These are phyloP conservation scores for Cruciata laevipes DNA, from an alignment of 257 asterid species.

Conservation along the genomic window DNA sequence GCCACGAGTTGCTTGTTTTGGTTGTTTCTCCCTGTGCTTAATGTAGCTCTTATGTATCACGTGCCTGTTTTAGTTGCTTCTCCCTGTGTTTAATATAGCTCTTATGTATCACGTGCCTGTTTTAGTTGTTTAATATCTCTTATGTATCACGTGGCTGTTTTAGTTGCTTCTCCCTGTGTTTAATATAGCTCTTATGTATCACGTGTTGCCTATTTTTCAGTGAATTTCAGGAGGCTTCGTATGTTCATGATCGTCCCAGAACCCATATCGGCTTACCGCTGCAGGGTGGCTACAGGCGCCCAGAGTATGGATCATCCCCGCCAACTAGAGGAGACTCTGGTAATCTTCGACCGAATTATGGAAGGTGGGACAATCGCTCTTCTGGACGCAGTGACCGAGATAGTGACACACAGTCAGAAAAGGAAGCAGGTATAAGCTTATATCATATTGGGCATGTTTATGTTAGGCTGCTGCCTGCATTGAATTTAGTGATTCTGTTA, in stretches of 20 bases:
- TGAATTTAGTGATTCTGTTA: background rate
- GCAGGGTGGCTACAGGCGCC: conserved; percentile 50
- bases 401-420: conserved; percentile 65
- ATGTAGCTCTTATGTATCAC: no score
- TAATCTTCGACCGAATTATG: conserved; percentile 45
- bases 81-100: background rate
- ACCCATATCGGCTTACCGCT: conserved; percentile 34
- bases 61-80: background rate
- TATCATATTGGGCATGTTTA: background rate
- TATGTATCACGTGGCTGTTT: no score
- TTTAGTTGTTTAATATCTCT: no score
- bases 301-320: conserved; percentile 64
- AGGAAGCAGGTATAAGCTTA: conserved; percentile 62
- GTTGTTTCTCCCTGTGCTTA: no score
- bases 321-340: conserved; percentile 63
- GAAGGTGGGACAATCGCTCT: conserved; percentile 76
- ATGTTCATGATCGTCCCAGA: conserved; percentile 55
- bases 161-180: background rate
- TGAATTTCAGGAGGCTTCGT: conserved; percentile 54
- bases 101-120: no score
- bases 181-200: conserved; percentile 12
- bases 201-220: conserved; percentile 34
- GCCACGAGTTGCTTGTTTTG: no score
- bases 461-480: background rate
- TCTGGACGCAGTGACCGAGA: conserved; percentile 67